Evolutionary conservation across 495 filamentous ascomycete genomes (phyloP).

Genomic region (Aspergillus baeticus): DNA sequence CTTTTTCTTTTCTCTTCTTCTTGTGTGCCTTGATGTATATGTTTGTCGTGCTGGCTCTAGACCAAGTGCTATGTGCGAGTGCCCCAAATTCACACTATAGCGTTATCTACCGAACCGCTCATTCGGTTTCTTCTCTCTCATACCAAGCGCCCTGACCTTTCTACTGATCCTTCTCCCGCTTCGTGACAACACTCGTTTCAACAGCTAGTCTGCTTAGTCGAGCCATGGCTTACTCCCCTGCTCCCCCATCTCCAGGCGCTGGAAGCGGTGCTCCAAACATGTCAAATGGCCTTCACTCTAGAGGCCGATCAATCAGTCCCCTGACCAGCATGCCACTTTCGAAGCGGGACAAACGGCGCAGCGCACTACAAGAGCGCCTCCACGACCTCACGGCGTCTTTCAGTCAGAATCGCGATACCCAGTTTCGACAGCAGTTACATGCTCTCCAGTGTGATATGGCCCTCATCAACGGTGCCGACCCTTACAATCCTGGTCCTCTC

Average conservation of each 20-base stretch:
- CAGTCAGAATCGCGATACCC: constrained; percentile 72
- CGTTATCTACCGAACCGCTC: not conserved
- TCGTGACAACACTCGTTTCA: constrained; percentile 13
- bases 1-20: not conserved
- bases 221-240: constrained; percentile 40
- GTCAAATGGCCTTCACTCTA: constrained; percentile 25
- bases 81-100: constrained; percentile 9
- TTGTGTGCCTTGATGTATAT: constrained; percentile 10
- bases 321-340: constrained; percentile 47
- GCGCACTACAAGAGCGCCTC: constrained; percentile 72
- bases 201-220: constrained; percentile 11
- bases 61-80: constrained; percentile 1
- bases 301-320: constrained; percentile 39
- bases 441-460: constrained; percentile 87
- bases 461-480: constrained; percentile 78
- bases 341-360: constrained; percentile 88
- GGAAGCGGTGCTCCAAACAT: constrained; percentile 21
- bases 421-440: constrained; percentile 87
- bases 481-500: constrained; percentile 69
- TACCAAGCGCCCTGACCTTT: constrained; percentile 6
- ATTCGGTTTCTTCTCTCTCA: constrained; percentile 5
- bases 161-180: constrained; percentile 5
- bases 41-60: not conserved
- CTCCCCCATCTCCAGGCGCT: constrained; percentile 32
- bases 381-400: constrained; percentile 70